phyloP scores from a whole-genome alignment of 176 grass and related monocot species.

The Stipa capillata region DNA sequence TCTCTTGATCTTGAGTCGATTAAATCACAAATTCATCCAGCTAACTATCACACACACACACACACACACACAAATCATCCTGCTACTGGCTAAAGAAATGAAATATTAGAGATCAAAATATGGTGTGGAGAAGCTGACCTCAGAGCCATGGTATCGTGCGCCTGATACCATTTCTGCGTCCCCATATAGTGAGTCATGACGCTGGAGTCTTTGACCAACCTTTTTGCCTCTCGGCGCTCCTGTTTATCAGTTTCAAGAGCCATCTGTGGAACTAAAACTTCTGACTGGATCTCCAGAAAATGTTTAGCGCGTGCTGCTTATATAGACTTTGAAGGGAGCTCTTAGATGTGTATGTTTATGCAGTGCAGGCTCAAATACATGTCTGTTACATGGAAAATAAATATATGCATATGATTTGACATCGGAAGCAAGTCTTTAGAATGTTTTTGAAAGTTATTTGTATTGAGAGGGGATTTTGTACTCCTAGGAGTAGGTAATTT shows the following conservation, averaged over 20 bases:
- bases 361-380: neutral
- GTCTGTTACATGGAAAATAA: neutral
- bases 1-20: neutral
- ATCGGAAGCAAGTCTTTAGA: neutral
- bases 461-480: too few species aligned
- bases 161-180: slow-evolving; percentile 11
- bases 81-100: neutral
- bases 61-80: too few species aligned
- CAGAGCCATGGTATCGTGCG: neutral
- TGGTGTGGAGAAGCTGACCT: neutral
- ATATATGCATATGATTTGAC: neutral
- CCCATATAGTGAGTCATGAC: slow-evolving; percentile 2
- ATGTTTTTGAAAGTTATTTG: neutral
- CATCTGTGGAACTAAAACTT: neutral
- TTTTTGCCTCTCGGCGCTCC: neutral
- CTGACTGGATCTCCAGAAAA: neutral
- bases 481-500: too few species aligned
- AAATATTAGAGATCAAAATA: neutral
- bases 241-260: neutral
- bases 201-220: neutral
- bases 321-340: neutral
- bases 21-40: neutral
- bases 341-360: neutral
- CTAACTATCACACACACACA: too few species aligned
- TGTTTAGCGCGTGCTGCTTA: neutral